Percentiles rank a stretch among this genome's conserved stretches.
These are phyloP conservation scores for Anthostomella pinea DNA, from an alignment of 2,329 filamentous ascomycete genomes.

Conservation along the genomic window DNA sequence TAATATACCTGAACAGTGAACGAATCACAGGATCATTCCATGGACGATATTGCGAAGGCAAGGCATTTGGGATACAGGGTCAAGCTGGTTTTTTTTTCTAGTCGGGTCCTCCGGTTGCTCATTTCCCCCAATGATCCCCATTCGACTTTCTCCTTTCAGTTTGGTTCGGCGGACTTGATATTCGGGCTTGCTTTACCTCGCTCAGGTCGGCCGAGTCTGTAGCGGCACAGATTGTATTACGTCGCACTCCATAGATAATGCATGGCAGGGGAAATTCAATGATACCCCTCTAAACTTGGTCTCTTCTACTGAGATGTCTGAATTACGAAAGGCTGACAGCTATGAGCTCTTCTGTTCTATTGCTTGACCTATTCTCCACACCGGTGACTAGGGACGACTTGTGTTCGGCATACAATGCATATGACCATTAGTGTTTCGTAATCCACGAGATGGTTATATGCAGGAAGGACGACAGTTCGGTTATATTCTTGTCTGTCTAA, in stretches of 20 bases:
- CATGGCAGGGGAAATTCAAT: not conserved
- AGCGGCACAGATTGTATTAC: conserved; percentile 13
- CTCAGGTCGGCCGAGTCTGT: conserved; percentile 1
- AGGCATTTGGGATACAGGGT: too few relatives aligned
- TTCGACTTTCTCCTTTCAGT: not conserved
- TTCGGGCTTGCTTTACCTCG: not conserved
- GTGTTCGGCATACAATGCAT: too few relatives aligned
- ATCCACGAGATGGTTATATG: too few relatives aligned
- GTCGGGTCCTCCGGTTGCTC: conserved; percentile 3
- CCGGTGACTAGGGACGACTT: too few relatives aligned
- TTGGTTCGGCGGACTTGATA: too few relatives aligned
- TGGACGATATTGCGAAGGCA: not conserved
- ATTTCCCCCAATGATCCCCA: conserved; percentile 3
- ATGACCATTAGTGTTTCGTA: too few relatives aligned
- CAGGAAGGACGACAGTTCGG: not conserved
- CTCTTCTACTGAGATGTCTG: too few relatives aligned
- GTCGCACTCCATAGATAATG: conserved; percentile 3
- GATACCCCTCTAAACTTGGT: too few relatives aligned
- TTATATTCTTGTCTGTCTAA: conserved; percentile 5
- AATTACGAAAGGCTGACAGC: too few relatives aligned
- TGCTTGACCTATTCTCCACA: too few relatives aligned
- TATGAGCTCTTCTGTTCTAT: too few relatives aligned
- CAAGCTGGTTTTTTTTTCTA: not conserved
- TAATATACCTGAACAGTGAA: conserved; percentile 10
- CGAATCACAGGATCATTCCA: conserved; percentile 3